These are phyloP conservation scores for Phoenix dactylifera DNA, from an alignment of 176 grass and related monocot genomes.

Conservation along the genomic window DNA sequence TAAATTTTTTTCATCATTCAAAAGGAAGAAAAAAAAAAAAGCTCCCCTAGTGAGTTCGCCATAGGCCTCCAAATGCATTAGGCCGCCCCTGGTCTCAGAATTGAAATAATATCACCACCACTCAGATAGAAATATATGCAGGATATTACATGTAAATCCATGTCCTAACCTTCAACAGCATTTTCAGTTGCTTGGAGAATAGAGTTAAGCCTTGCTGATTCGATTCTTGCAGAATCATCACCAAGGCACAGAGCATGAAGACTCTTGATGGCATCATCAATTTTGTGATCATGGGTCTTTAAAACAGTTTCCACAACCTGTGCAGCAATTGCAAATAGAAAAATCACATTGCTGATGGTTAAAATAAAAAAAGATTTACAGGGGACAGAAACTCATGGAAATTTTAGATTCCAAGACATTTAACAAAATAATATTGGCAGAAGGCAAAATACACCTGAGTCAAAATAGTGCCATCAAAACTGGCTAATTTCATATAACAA, in stretches of 20 bases:
- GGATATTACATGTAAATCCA: background rate
- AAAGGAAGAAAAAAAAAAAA: no score
- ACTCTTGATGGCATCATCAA: slow-evolving; percentile 28
- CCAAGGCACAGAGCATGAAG: slow-evolving; percentile 21
- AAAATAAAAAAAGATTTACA: background rate
- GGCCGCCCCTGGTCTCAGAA: no score
- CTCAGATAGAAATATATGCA: background rate
- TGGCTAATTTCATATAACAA: no score
- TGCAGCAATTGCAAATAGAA: background rate
- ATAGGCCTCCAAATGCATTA: no score
- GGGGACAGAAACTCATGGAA: background rate
- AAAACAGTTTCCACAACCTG: slow-evolving; percentile 22
- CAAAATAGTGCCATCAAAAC: no score
- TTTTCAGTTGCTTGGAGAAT: slow-evolving; percentile 6
- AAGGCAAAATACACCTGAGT: no score
- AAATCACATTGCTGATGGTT: background rate
- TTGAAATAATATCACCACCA: no score
- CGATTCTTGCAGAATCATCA: slow-evolving; percentile 18
- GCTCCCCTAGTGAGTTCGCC: no score
- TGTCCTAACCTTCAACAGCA: background rate
- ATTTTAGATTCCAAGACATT: background rate
- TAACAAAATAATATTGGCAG: no score
- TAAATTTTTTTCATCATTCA: no score
- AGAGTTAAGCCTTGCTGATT: background rate
- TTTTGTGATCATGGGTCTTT: slow-evolving; percentile 18